phyloP scores from a whole-genome alignment of 768 basidiomycete species.

The Leucosporidium yakuticum region DNA sequence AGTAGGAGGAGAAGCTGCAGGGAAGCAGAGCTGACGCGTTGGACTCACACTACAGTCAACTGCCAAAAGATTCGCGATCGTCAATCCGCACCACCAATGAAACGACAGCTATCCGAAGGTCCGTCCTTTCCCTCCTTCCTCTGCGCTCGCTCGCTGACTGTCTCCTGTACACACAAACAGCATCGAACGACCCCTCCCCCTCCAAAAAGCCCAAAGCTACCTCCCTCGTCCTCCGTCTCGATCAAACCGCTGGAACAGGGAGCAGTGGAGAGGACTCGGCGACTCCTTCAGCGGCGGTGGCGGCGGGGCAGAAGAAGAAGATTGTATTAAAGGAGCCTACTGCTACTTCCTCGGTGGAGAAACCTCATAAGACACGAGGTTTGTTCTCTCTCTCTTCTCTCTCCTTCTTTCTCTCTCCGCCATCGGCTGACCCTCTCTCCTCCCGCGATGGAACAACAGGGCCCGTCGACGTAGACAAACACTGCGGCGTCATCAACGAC shows the following conservation, averaged over 20 bases:
- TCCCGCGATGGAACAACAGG: background rate
- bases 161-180: background rate
- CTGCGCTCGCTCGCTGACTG: background rate
- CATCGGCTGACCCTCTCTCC: no score
- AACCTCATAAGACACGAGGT: background rate
- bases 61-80: conserved; percentile 1
- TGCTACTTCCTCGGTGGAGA: background rate
- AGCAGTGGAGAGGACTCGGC: conserved; percentile 50
- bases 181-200: conserved; percentile 7
- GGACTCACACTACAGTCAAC: background rate
- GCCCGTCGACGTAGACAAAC: conserved; percentile 72
- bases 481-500: conserved; percentile 96
- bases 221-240: conserved; percentile 21
- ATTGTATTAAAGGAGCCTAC: background rate
- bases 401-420: background rate
- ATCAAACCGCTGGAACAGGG: conserved; percentile 50
- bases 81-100: conserved; percentile 7
- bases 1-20: background rate
- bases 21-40: background rate
- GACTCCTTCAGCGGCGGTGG: conserved; percentile 52
- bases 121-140: background rate
- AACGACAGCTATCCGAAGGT: conserved; percentile 25
- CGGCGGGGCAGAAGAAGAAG: conserved; percentile 68
- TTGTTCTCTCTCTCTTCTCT: background rate
- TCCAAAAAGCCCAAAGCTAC: conserved; percentile 24